Conservation (phyloP, 768 basidiomycete genomes). For the Xerocomellus intermedius region DNA sequence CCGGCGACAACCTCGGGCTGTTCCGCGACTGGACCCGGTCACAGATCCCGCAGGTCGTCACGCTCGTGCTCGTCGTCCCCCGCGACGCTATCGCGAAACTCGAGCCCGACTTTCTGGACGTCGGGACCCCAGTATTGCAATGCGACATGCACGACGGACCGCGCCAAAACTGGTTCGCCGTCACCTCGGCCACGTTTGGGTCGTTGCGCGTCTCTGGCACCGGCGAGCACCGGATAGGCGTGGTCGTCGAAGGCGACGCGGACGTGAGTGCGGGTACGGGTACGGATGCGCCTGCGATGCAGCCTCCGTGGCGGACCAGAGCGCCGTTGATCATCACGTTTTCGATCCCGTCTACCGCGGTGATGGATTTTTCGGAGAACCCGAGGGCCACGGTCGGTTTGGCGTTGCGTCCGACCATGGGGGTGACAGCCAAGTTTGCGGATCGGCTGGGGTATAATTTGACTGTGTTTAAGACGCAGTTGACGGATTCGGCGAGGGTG, state of each 20-base stretch:
- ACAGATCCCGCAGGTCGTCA: conserved; percentile 30
- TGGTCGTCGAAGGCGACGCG: conserved; percentile 3
- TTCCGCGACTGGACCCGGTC: conserved; percentile 30
- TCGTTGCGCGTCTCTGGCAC: conserved; percentile 15
- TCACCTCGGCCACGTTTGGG: conserved; percentile 23
- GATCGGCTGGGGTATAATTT: conserved; percentile 11
- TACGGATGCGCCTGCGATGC: background rate
- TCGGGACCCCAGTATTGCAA: conserved; percentile 17
- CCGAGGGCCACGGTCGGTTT: conserved; percentile 14
- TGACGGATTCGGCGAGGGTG: conserved; percentile 11
- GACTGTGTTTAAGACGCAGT: conserved; percentile 16
- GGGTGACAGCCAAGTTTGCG: conserved; percentile 6
- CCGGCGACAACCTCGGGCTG: background rate
- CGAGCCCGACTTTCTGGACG: background rate
- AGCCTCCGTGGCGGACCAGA: conserved; percentile 12
- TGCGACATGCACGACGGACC: conserved; percentile 17
- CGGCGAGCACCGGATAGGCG: conserved; percentile 16
- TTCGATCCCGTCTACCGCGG: conserved; percentile 1
- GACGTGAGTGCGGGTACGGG: background rate
- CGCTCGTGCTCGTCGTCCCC: conserved; percentile 35
- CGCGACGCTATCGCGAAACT: conserved; percentile 18
- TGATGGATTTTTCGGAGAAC: conserved; percentile 14
- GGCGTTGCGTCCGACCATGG: conserved; percentile 11
- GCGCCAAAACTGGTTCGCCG: conserved; percentile 16
- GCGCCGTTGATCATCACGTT: conserved; percentile 26